Evolutionary conservation across 495 filamentous ascomycete species (phyloP).

Genomic region (Pseudevernia furfuracea): DNA sequence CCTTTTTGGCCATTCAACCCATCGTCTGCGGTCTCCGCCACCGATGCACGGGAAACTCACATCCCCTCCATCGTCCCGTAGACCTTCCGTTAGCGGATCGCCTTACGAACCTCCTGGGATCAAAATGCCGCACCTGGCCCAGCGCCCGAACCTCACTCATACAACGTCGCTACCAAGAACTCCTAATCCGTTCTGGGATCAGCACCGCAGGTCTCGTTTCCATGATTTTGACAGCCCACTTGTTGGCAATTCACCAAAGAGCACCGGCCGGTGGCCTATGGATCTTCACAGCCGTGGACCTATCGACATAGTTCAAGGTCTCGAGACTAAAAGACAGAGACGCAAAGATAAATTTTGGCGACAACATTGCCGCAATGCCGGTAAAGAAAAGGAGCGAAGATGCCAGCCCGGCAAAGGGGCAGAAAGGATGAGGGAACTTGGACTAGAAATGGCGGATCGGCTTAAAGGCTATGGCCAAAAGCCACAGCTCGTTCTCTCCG

Average conservation of each 20-base stretch:
- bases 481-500: constrained; percentile 73
- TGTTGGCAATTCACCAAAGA: constrained; percentile 34
- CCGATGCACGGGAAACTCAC: constrained; percentile 35
- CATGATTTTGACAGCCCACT: constrained; percentile 32
- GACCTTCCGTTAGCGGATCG: constrained; percentile 41
- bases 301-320: constrained; percentile 93
- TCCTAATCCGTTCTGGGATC: constrained; percentile 59
- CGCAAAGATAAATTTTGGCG: constrained; percentile 84
- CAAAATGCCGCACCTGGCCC: constrained; percentile 53
- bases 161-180: constrained; percentile 75
- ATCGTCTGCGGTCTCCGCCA: constrained; percentile 58
- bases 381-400: constrained; percentile 53
- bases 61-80: constrained; percentile 49
- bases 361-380: constrained; percentile 65
- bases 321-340: constrained; percentile 87
- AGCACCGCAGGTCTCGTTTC: constrained; percentile 31
- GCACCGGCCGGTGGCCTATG: constrained; percentile 21
- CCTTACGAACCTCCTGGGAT: constrained; percentile 35
- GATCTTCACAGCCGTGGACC: constrained; percentile 66
- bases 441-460: constrained; percentile 71
- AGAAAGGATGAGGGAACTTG: constrained; percentile 89
- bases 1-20: constrained; percentile 60
- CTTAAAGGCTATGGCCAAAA: constrained; percentile 56
- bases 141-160: constrained; percentile 53
- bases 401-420: constrained; percentile 75